These are phyloP conservation scores for Nemania sp. DNA, from an alignment of 2,329 filamentous ascomycete genomes.

Conservation along the genomic window DNA sequence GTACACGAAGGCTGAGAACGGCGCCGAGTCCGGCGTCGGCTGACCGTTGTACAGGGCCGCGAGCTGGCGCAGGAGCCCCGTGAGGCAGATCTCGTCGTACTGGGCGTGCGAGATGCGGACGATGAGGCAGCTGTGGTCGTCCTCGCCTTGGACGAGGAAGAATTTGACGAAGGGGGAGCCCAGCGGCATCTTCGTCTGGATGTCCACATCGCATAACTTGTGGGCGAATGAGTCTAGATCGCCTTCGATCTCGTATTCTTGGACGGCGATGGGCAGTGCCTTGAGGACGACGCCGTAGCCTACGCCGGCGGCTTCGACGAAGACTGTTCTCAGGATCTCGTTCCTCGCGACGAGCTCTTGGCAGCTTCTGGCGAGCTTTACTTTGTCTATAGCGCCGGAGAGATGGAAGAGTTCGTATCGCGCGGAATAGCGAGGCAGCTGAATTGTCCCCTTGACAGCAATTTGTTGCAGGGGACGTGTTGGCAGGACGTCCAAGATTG, in stretches of 20 bases:
- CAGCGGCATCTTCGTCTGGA: constrained; percentile 58
- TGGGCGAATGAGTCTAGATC: constrained; percentile 56
- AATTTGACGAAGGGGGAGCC: constrained; percentile 66
- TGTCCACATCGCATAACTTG: constrained; percentile 59
- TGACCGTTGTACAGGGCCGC: constrained; percentile 53
- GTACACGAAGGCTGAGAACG: constrained; percentile 53
- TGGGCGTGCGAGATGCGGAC: constrained; percentile 71
- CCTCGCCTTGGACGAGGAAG: constrained; percentile 53
- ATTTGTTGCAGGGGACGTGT: constrained; percentile 62
- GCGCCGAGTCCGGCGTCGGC: constrained; percentile 41
- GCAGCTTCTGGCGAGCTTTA: constrained; percentile 54
- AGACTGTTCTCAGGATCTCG: constrained; percentile 69
- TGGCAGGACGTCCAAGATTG: constrained; percentile 60
- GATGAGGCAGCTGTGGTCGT: constrained; percentile 50
- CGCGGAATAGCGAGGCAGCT: constrained; percentile 62
- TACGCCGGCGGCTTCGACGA: constrained; percentile 55
- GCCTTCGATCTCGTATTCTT: constrained; percentile 56
- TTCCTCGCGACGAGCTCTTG: constrained; percentile 62
- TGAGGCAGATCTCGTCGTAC: constrained; percentile 70
- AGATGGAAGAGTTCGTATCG: constrained; percentile 70
- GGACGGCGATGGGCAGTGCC: constrained; percentile 55
- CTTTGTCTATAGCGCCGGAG: constrained; percentile 52
- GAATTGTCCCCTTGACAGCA: constrained; percentile 61
- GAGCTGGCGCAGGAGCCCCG: constrained; percentile 64
- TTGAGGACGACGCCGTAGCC: constrained; percentile 64